A percentile compares a stretch with the other conserved stretches of the same genome.
These are phyloP conservation scores for Botrytis aclada DNA, from an alignment of 2,329 filamentous ascomycete genomes.

Conservation along the genomic window DNA sequence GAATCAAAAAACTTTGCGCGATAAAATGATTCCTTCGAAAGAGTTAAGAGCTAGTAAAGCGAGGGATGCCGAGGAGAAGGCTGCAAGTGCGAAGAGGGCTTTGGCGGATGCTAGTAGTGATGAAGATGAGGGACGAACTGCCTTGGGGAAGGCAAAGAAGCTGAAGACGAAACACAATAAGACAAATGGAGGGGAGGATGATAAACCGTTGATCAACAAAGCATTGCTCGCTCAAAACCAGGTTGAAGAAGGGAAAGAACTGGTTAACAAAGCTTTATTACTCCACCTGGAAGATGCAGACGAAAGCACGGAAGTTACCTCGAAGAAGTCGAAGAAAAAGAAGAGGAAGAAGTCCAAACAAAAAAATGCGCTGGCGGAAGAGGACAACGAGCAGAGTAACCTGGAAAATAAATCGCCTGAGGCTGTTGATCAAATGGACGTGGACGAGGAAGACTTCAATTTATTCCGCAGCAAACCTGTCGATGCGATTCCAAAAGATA, in stretches of 20 bases:
- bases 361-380: constrained; percentile 10
- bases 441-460: constrained; percentile 15
- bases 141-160: constrained; percentile 38
- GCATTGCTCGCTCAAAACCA: constrained; percentile 13
- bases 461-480: constrained; percentile 17
- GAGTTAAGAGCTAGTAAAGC: constrained; percentile 36
- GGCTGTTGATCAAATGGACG: constrained; percentile 14
- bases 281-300: constrained; percentile 12
- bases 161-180: constrained; percentile 24
- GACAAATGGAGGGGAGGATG: background rate
- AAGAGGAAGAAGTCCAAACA: constrained; percentile 21
- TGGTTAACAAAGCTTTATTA: constrained; percentile 15
- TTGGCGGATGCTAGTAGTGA: constrained; percentile 37
- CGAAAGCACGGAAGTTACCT: constrained; percentile 10
- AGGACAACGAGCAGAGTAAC: background rate
- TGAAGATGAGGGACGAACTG: constrained; percentile 39
- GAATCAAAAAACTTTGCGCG: constrained; percentile 37
- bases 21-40: constrained; percentile 35
- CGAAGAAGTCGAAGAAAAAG: constrained; percentile 21
- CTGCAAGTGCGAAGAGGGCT: constrained; percentile 34
- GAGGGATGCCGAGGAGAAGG: constrained; percentile 37
- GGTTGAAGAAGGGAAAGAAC: constrained; percentile 12
- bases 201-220: constrained; percentile 19
- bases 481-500: constrained; percentile 4
- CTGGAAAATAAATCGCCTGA: background rate